Conservation (phyloP, 75 land plant genomes). For the Pseudotsuga menziesii region DNA sequence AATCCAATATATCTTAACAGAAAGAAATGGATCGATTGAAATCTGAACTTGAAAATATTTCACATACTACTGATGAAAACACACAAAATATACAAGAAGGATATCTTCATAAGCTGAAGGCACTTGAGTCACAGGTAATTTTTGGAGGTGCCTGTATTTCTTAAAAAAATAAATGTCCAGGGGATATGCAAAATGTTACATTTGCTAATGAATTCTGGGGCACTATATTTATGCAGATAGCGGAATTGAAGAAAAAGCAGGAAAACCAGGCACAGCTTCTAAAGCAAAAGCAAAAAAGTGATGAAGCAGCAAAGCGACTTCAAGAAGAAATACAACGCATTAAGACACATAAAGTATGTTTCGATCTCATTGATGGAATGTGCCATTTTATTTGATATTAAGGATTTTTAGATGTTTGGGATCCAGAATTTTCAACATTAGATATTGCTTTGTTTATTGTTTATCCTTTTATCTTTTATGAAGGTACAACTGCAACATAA, state of each 20-base stretch:
- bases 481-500: conserved; percentile 98
- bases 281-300: conserved; percentile 92
- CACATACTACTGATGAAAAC: conserved; percentile 63
- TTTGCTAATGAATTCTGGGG: background rate
- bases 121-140: conserved; percentile 85
- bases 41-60: conserved; percentile 54
- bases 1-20: conserved; percentile 28
- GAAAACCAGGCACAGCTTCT: conserved; percentile 91
- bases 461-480: background rate
- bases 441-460: background rate
- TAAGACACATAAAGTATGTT: conserved; percentile 68
- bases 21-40: conserved; percentile 76
- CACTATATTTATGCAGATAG: conserved; percentile 39
- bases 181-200: background rate
- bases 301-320: conserved; percentile 87
- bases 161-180: background rate
- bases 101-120: conserved; percentile 74
- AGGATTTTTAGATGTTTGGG: background rate
- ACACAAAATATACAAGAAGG: conserved; percentile 80
- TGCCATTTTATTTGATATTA: background rate
- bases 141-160: background rate
- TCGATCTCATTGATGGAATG: background rate
- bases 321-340: conserved; percentile 95
- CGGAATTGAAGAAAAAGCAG: conserved; percentile 91
- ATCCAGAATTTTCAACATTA: background rate